Conservation (phyloP, 352 stramenopile genomes). For the Globisporangium cederbergense region DNA sequence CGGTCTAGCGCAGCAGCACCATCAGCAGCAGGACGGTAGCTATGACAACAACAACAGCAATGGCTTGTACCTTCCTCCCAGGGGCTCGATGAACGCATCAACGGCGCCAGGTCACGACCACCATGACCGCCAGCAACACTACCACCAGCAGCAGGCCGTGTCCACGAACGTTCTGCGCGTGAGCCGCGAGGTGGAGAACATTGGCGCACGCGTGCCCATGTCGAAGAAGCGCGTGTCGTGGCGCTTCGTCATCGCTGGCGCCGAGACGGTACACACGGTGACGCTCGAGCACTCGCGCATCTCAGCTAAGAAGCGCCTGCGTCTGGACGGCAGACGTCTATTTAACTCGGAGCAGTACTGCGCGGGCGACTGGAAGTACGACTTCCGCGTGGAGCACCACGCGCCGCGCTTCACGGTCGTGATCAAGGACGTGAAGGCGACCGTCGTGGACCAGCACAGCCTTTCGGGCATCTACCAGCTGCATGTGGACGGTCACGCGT, state of each 20-base stretch:
- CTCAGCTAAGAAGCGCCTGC: conserved; percentile 79
- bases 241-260: conserved; percentile 75
- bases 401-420: conserved; percentile 47
- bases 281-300: conserved; percentile 84
- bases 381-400: conserved; percentile 53
- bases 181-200: conserved; percentile 76
- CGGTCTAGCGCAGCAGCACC: conserved; percentile 3
- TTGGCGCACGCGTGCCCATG: conserved; percentile 69
- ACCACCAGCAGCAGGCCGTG: neutral
- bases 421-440: conserved; percentile 73
- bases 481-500: conserved; percentile 52
- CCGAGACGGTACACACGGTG: conserved; percentile 78
- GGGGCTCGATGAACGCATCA: neutral
- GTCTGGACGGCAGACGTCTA: conserved; percentile 72
- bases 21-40: neutral
- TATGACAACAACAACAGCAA: neutral
- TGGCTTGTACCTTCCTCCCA: neutral
- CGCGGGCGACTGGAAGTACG: conserved; percentile 68
- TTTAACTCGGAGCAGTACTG: conserved; percentile 70
- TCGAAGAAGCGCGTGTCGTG: conserved; percentile 87
- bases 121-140: neutral
- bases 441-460: conserved; percentile 64
- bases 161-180: conserved; percentile 46
- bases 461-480: conserved; percentile 75
- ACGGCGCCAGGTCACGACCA: neutral